Base-by-base conservation (phyloP, 2,329 filamentous ascomycete species). In the Trichoderma atrobrunneum region DNA sequence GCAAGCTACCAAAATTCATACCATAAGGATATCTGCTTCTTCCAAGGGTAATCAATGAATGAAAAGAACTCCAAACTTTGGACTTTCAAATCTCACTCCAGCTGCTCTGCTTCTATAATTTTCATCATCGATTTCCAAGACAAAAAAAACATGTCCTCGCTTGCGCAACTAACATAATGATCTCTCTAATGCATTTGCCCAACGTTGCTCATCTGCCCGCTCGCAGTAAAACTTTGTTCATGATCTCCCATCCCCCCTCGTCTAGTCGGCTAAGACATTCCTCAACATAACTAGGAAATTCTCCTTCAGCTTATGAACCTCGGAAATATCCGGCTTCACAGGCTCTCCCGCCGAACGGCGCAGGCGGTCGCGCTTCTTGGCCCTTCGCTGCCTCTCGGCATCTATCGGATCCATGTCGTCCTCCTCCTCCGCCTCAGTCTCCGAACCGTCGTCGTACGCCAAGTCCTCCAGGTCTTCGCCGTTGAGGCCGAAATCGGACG, bases 401-500 rank as follows among this genome's bases (percentile, higher is more conserved):
- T 91, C 90, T 75, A 99, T 97, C 1, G 95, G 94, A 78, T 98
- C 95, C 73, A 93, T 82, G 72, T 95, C 91, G 72, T 97, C 93
- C 67, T 93, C 91, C 14, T 87, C 90, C 66, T 92, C 91, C n/a
- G 92, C 90, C 72, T 91, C 89, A 7, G 89, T 87, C 14, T 91
- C 85, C 8, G 84, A 85, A 10, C 90, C 88, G 71, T 95, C 92
- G 3, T 93, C 93, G 76, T 96, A 93, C 59, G 89, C 89, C 81
- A 98, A 90, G 74, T 97, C 95, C 79, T 95, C 89, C 16, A 98
- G 84, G 79, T 98, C 96, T 78, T 92, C 91, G 78, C 92, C 89
- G 79, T 98, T 90, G 24, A 99, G 84, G 0, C 96, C 96, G 83
- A 99, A 99, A 82, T 99, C 96, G 63, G 88, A 89, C 26, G 92